Evolutionary conservation across 2,329 filamentous ascomycete species (phyloP).

Genomic region (Aplosporella prunicola): DNA sequence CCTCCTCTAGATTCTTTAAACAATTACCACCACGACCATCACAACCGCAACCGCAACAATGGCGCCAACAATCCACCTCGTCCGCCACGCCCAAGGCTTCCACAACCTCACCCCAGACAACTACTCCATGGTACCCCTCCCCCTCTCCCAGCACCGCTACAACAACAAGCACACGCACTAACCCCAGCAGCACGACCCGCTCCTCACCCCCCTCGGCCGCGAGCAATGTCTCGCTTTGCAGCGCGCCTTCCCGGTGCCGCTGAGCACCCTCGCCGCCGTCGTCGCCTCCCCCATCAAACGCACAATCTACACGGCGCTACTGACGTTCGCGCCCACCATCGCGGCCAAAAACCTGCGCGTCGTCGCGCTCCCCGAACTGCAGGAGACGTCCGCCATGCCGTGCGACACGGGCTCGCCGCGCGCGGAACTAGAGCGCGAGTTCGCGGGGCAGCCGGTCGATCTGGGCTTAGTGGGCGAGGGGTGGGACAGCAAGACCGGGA

Average conservation of each 20-base stretch:
- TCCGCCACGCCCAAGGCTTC: constrained; percentile 65
- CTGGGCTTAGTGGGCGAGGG: constrained; percentile 47
- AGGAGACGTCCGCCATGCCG: constrained; percentile 64
- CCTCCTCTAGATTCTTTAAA: background rate
- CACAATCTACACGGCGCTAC: constrained; percentile 65
- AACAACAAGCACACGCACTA: constrained; percentile 41
- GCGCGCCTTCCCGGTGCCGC: constrained; percentile 56
- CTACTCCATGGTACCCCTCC: too few species aligned
- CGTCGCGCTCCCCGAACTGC: constrained; percentile 62
- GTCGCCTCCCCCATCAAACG: constrained; percentile 68
- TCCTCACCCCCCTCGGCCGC: constrained; percentile 60
- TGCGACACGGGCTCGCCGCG: constrained; percentile 63
- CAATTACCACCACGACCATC: background rate
- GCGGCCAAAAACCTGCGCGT: constrained; percentile 36
- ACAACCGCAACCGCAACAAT: constrained; percentile 14
- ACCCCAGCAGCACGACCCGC: constrained; percentile 65
- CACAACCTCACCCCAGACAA: constrained; percentile 69
- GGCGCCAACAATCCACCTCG: constrained; percentile 49
- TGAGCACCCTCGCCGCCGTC: constrained; percentile 51
- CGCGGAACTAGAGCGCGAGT: constrained; percentile 49
- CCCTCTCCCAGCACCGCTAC: constrained; percentile 57
- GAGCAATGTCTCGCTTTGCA: constrained; percentile 49
- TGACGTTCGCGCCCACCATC: constrained; percentile 50
- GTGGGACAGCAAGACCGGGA: constrained; percentile 58
- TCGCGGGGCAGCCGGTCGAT: constrained; percentile 52